Evolutionary conservation across 768 basidiomycete genomes (phyloP).

Genomic region (Tricholoma flavovirens): DNA sequence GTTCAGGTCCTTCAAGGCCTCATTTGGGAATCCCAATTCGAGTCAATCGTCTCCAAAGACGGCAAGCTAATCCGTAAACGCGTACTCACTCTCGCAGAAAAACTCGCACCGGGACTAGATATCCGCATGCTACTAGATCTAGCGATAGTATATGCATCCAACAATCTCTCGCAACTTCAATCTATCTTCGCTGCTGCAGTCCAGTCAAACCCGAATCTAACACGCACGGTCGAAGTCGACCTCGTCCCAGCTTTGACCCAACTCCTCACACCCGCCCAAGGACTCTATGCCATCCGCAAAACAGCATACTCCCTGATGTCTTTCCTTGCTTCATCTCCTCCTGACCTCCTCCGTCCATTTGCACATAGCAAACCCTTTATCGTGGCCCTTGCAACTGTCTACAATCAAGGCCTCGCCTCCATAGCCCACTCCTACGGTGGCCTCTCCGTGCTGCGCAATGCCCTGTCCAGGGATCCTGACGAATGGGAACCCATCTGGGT

Average conservation of each 20-base stretch:
- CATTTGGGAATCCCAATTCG: constrained; percentile 52
- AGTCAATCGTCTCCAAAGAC: constrained; percentile 24
- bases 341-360: constrained; percentile 46
- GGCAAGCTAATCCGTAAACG: constrained; percentile 43
- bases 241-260: constrained; percentile 54
- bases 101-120: constrained; percentile 42
- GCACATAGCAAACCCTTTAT: constrained; percentile 47
- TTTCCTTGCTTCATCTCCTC: constrained; percentile 48
- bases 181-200: constrained; percentile 38
- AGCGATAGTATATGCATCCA: constrained; percentile 46
- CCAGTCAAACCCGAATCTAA: constrained; percentile 25
- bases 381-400: constrained; percentile 50
- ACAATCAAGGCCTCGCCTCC: constrained; percentile 50
- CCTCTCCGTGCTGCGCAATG: constrained; percentile 25
- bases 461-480: constrained; percentile 32
- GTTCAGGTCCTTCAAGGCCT: constrained; percentile 45
- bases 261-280: constrained; percentile 41
- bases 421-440: constrained; percentile 63
- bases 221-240: constrained; percentile 32
- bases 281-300: constrained; percentile 63
- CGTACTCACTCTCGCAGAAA: constrained; percentile 53
- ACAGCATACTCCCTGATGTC: constrained; percentile 49
- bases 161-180: constrained; percentile 38
- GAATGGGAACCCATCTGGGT: constrained; percentile 73
- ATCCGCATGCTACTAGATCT: constrained; percentile 57